These are phyloP conservation scores for Xylariaceae sp. DNA, from an alignment of 2,329 filamentous ascomycete species.

Conservation along the genomic window DNA sequence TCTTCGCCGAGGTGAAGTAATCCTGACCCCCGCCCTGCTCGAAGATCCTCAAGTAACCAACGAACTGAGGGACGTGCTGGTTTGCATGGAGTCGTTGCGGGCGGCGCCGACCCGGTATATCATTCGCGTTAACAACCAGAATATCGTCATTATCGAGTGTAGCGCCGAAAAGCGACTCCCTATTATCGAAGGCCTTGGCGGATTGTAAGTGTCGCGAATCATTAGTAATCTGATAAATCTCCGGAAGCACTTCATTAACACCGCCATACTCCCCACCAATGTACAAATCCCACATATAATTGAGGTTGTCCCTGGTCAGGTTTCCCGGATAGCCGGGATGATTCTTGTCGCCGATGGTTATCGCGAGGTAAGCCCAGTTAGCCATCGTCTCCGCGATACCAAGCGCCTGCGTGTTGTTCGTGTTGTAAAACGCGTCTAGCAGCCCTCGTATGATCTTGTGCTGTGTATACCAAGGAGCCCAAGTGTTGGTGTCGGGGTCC, in stretches of 20 bases:
- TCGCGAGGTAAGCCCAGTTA: slow-evolving; percentile 34
- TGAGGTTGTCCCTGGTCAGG: slow-evolving; percentile 32
- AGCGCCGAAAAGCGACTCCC: slow-evolving; percentile 32
- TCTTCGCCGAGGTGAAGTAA: slow-evolving; percentile 32
- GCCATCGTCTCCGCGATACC: slow-evolving; percentile 32
- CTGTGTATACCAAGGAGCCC: slow-evolving; percentile 36
- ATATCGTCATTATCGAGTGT: slow-evolving; percentile 32
- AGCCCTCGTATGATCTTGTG: slow-evolving; percentile 35
- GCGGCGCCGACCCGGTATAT: slow-evolving; percentile 31
- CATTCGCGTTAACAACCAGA: slow-evolving; percentile 27
- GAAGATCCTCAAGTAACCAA: slow-evolving; percentile 32
- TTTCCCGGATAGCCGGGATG: slow-evolving; percentile 32
- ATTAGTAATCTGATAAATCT: slow-evolving; percentile 33
- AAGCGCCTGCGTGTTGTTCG: slow-evolving; percentile 32
- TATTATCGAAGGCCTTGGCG: slow-evolving; percentile 34
- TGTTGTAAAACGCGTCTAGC: slow-evolving; percentile 35
- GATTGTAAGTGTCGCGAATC: slow-evolving; percentile 29
- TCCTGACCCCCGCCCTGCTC: slow-evolving; percentile 31
- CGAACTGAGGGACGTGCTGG: slow-evolving; percentile 33
- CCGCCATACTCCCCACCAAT: slow-evolving; percentile 34
- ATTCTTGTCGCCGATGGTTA: slow-evolving; percentile 34
- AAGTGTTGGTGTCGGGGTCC: slow-evolving; percentile 29
- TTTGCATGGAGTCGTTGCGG: slow-evolving; percentile 32
- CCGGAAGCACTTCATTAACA: slow-evolving; percentile 34
- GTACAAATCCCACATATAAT: slow-evolving; percentile 36